These are phyloP conservation scores for Globisporangium heterothallicum DNA, from an alignment of 352 stramenopile species.

Conservation along the genomic window DNA sequence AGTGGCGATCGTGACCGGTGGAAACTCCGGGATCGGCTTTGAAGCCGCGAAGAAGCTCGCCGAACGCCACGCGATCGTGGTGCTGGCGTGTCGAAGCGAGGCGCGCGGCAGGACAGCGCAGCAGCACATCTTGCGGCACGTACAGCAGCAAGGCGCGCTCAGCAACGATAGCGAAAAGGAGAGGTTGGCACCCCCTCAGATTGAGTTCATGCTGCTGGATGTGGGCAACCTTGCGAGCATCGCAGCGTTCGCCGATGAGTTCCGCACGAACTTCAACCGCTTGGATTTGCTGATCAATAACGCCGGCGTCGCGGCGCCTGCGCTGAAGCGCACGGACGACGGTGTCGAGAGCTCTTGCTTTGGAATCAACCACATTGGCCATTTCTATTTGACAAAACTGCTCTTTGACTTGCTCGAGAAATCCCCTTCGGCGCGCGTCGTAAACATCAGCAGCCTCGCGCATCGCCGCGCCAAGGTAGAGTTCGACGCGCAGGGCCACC, in stretches of 20 bases:
- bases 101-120: constrained; percentile 21
- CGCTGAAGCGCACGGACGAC: constrained; percentile 9
- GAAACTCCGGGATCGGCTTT: constrained; percentile 81
- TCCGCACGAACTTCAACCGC: constrained; percentile 16
- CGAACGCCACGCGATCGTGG: constrained; percentile 48
- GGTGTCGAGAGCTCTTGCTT: constrained; percentile 39
- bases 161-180: constrained; percentile 12
- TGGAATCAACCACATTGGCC: constrained; percentile 43
- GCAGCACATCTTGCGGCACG: constrained; percentile 17
- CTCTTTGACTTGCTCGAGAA: constrained; percentile 28
- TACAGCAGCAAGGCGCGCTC: neutral
- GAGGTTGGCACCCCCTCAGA: constrained; percentile 3
- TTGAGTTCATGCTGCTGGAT: constrained; percentile 23
- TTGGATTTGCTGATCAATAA: constrained; percentile 32
- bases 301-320: constrained; percentile 20
- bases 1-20: constrained; percentile 78
- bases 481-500: constrained; percentile 20
- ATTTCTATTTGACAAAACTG: constrained; percentile 45
- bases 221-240: constrained; percentile 18
- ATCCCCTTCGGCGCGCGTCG: constrained; percentile 21
- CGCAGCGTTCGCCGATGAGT: constrained; percentile 12
- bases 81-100: constrained; percentile 73
- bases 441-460: constrained; percentile 35
- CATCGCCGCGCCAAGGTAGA: constrained; percentile 23
- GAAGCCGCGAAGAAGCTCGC: constrained; percentile 60